phyloP scores from a whole-genome alignment of 1,139 yeast species.

The Geotrichum klebahnii region DNA sequence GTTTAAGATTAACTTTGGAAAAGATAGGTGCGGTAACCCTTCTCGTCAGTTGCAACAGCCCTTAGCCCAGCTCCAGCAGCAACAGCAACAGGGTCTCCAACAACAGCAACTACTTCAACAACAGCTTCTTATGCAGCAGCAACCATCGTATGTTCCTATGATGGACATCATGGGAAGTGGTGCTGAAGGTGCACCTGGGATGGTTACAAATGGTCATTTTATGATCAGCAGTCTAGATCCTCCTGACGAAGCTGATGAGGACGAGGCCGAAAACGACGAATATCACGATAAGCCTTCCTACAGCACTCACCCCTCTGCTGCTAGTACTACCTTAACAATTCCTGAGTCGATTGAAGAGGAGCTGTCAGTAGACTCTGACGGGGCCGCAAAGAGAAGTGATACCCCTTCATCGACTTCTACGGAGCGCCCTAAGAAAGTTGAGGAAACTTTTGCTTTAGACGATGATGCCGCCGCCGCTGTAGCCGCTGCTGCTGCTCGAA shows the following conservation, averaged over 20 bases:
- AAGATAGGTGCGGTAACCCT: slow-evolving; percentile 89
- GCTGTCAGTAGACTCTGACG: background rate
- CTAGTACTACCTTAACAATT: background rate
- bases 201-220: background rate
- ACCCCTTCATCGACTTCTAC: background rate
- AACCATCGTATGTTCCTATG: background rate
- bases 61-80: slow-evolving; percentile 11
- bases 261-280: background rate
- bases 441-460: background rate
- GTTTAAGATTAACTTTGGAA: slow-evolving; percentile 79
- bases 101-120: slow-evolving; percentile 6
- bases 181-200: too few species aligned
- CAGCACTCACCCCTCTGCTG: background rate
- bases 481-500: slow-evolving; percentile 11
- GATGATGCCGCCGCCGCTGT: slow-evolving; percentile 8
- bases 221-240: background rate
- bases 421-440: background rate
- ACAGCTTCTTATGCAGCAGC: background rate
- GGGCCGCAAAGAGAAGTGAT: background rate
- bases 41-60: slow-evolving; percentile 21
- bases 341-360: background rate
- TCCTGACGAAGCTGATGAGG: slow-evolving; percentile 1
- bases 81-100: slow-evolving; percentile 7
- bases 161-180: background rate
- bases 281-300: background rate